Percentiles rank a stretch among this genome's conserved stretches.
Evolutionary conservation across 2,329 filamentous ascomycete species (phyloP).

Genomic region (Teratosphaeria viscida): DNA sequence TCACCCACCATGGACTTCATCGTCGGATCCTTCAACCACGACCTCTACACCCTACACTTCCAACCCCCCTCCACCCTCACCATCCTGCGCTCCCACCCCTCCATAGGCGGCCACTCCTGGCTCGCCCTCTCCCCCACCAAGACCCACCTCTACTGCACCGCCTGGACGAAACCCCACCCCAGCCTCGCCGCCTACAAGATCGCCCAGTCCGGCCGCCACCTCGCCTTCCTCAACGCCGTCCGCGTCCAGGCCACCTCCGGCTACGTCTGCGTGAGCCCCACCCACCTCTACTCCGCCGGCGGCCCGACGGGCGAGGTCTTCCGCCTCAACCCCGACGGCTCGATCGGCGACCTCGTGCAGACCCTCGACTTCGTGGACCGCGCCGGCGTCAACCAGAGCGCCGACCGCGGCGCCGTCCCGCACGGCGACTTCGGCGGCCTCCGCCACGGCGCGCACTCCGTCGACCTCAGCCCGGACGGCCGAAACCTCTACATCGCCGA

Average conservation of each 20-base stretch:
- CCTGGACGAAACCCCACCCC: slow-evolving; percentile 24
- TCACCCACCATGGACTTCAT: slow-evolving; percentile 23
- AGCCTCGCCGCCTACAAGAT: slow-evolving; percentile 24
- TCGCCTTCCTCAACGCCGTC: slow-evolving; percentile 24
- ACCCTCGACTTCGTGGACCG: slow-evolving; percentile 22
- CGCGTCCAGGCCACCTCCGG: slow-evolving; percentile 21
- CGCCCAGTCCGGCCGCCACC: slow-evolving; percentile 10
- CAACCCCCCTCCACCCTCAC: slow-evolving; percentile 13
- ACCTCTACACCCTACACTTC: slow-evolving; percentile 25
- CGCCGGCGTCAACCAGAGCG: slow-evolving; percentile 18
- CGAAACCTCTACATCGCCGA: slow-evolving; percentile 23
- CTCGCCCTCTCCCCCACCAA: slow-evolving; percentile 22
- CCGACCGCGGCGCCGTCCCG: slow-evolving; percentile 17
- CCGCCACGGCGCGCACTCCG: slow-evolving; percentile 24
- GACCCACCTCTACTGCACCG: slow-evolving; percentile 24
- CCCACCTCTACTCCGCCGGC: slow-evolving; percentile 24
- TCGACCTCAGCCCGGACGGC: slow-evolving; percentile 23
- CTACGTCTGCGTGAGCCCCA: slow-evolving; percentile 22
- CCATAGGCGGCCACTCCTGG: slow-evolving; percentile 27
- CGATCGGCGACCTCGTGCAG: slow-evolving; percentile 22
- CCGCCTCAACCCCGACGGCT: slow-evolving; percentile 17
- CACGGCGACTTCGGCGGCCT: slow-evolving; percentile 27
- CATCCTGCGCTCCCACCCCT: slow-evolving; percentile 18
- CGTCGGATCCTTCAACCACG: slow-evolving; percentile 25
- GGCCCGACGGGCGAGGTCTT: slow-evolving; percentile 27